Base-by-base conservation (phyloP, 106 monocot species). In the Narthecium ossifragum region DNA sequence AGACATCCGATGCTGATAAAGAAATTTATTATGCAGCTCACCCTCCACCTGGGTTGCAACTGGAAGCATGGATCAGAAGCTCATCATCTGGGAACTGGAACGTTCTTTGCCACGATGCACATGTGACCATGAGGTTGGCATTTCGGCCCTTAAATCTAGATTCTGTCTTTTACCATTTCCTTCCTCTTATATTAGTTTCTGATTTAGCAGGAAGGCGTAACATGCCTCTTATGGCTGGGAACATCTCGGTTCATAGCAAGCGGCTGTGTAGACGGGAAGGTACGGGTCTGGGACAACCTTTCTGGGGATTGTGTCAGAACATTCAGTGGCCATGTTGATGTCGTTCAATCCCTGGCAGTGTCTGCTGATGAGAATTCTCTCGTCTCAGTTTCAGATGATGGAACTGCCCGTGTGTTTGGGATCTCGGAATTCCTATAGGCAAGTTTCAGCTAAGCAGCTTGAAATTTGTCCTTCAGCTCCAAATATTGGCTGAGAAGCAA, bases 81-180 rank as follows among this genome's bases (percentile, higher is more conserved):
- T 96, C 17, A 76, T 96, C 37, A 76, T 96, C 7, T 96, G 96
- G 96, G 96, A 96, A 61, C 64, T 81, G 2, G 73, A 81, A 40
- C 75, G 34, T 43, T 79, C 81, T 26, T 68, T 69, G 14, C 64
- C 26, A 3, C 85, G 85, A 32, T 88, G 79, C 73, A 72, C 50
- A 8, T 90, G 96, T 26, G 63, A 84, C 1, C 90, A 96, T 31
- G 86, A 87, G 36, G 92, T 92, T 14, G 36, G 67, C 52, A 55
- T 51, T 51, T 15, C 9, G 5, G 1, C 21, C 9, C 49, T 22
- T 22, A 25, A 24, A 9, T 22, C n/a, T n/a, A n/a, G n/a, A 46
- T 10, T 26, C 46, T 25, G 3, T 46, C 31, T 28, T 6, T 40
- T 41, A 12, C 18, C 26, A 1, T 53, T 41, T 28, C 26, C 8